These are phyloP conservation scores for Fusarium oxysporum DNA, from an alignment of 2,329 filamentous ascomycete species.

Conservation along the genomic window DNA sequence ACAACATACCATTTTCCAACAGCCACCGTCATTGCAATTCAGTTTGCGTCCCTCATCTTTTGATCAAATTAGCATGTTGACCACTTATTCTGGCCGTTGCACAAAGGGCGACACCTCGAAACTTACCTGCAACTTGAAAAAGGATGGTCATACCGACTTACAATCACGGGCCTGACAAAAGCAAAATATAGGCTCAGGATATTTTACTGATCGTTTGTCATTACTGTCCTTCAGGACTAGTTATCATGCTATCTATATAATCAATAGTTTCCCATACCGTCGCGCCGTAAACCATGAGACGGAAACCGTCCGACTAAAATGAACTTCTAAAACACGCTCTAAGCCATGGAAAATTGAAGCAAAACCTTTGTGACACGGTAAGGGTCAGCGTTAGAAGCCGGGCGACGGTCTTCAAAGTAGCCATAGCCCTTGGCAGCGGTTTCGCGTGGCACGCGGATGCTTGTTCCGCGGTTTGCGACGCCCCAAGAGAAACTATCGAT, in stretches of 20 bases:
- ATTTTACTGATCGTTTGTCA: constrained; percentile 19
- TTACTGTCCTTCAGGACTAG: constrained; percentile 14
- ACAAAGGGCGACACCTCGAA: too few relatives aligned
- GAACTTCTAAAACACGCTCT: constrained; percentile 25
- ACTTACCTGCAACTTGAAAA: too few relatives aligned
- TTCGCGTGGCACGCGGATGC: constrained; percentile 90
- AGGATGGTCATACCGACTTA: too few relatives aligned
- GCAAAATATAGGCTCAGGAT: neutral
- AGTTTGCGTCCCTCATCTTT: too few relatives aligned
- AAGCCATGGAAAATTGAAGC: constrained; percentile 39
- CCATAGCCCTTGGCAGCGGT: constrained; percentile 89
- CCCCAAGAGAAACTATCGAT: constrained; percentile 93
- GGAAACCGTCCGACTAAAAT: constrained; percentile 6
- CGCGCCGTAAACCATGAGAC: constrained; percentile 25
- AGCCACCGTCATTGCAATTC: neutral
- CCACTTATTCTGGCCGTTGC: too few relatives aligned
- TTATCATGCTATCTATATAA: constrained; percentile 35
- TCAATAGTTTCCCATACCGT: constrained; percentile 23
- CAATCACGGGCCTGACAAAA: too few relatives aligned
- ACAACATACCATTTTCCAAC: neutral
- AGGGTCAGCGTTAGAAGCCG: constrained; percentile 87
- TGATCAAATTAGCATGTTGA: too few relatives aligned
- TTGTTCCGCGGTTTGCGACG: constrained; percentile 94
- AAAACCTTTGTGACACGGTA: constrained; percentile 86
- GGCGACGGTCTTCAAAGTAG: constrained; percentile 90